phyloP scores from a whole-genome alignment of 1,284 basidiomycete genomes.

The Apiotrichum siamense region DNA sequence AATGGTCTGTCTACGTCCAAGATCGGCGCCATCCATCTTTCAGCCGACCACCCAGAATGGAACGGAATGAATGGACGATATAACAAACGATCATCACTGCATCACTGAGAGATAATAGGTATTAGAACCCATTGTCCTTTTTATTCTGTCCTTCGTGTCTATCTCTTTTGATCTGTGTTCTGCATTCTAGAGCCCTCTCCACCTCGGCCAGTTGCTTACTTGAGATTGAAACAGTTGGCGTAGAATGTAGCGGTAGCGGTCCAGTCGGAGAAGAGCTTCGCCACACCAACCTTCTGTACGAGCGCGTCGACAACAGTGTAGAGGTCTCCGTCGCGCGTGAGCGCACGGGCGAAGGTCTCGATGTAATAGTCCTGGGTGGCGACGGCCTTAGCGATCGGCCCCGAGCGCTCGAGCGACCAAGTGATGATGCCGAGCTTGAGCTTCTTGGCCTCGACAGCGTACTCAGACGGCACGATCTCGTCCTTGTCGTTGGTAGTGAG shows the following conservation, averaged over 20 bases:
- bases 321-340: conserved; percentile 17
- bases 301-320: conserved; percentile 15
- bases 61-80: too few species aligned
- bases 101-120: too few species aligned
- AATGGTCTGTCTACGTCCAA: too few species aligned
- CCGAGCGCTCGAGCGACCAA: conserved; percentile 19
- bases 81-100: too few species aligned
- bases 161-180: too few species aligned
- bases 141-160: too few species aligned
- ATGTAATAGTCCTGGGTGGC: conserved; percentile 14
- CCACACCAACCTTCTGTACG: conserved; percentile 10
- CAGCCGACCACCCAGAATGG: too few species aligned
- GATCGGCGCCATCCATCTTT: too few species aligned
- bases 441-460: conserved; percentile 13
- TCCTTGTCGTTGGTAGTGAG: conserved; percentile 9
- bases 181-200: too few species aligned
- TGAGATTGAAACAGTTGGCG: conserved; percentile 21
- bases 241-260: conserved; percentile 15
- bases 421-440: conserved; percentile 15
- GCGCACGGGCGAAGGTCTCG: conserved; percentile 1
- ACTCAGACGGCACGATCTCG: conserved; percentile 14
- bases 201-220: too few species aligned
- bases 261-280: conserved; percentile 21
- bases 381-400: conserved; percentile 5
- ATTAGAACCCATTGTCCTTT: too few species aligned